Conservation (phyloP, 2,329 filamentous ascomycete genomes). For the Emmonsia crescens region DNA sequence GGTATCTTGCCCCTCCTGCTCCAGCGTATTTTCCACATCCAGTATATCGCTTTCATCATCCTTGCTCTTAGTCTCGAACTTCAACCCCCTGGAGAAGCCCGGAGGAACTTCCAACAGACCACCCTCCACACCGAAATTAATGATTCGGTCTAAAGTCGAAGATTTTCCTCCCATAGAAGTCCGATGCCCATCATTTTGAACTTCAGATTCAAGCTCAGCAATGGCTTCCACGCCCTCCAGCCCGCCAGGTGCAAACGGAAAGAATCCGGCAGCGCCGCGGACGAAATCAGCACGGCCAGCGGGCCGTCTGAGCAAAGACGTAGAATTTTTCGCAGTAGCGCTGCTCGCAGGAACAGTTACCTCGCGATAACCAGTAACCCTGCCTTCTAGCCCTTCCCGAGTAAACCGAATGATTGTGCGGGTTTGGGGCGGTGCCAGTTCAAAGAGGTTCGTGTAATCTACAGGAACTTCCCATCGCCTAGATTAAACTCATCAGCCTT, state of each 20-base stretch:
- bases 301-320: constrained; percentile 75
- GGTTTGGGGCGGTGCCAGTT: constrained; percentile 80
- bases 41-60: constrained; percentile 59
- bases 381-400: constrained; percentile 80
- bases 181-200: constrained; percentile 42
- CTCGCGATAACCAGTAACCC: constrained; percentile 87
- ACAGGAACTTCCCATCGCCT: constrained; percentile 69
- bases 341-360: constrained; percentile 84
- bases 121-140: constrained; percentile 66
- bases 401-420: constrained; percentile 90
- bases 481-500: constrained; percentile 1
- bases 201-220: constrained; percentile 70
- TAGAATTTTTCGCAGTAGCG: constrained; percentile 90
- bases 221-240: constrained; percentile 77
- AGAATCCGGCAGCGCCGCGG: constrained; percentile 82
- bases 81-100: constrained; percentile 67
- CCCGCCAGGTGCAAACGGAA: constrained; percentile 86
- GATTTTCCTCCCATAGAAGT: constrained; percentile 24
- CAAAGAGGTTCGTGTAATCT: constrained; percentile 75
- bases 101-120: constrained; percentile 73
- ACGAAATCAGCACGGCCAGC: constrained; percentile 84
- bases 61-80: constrained; percentile 51
- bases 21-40: constrained; percentile 33
- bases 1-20: constrained; percentile 33
- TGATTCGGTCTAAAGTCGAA: constrained; percentile 64